Evolutionary conservation across 2,329 filamentous ascomycete species (phyloP).

Genomic region (Penicillium sp.): DNA sequence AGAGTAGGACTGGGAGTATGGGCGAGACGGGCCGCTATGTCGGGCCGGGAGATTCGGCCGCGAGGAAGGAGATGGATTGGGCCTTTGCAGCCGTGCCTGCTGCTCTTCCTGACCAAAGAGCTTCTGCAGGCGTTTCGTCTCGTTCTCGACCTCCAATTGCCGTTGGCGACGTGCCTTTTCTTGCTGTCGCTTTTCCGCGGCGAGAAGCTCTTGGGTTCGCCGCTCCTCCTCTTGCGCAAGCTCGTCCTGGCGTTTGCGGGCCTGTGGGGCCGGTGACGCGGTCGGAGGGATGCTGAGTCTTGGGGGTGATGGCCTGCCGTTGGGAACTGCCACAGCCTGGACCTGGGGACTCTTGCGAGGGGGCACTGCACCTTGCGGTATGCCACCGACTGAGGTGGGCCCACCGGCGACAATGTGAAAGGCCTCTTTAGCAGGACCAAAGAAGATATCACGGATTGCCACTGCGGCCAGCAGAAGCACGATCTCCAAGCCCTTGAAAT

Average conservation of each 20-base stretch:
- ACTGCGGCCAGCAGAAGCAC: conserved; percentile 63
- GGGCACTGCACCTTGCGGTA: conserved; percentile 3
- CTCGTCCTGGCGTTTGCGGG: conserved; percentile 38
- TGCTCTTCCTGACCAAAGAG: conserved; percentile 53
- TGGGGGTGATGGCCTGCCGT: conserved; percentile 7
- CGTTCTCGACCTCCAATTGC: conserved; percentile 63
- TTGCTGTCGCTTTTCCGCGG: conserved; percentile 42
- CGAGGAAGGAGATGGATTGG: conserved; percentile 9
- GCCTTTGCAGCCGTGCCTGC: conserved; percentile 25
- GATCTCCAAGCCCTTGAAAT: conserved; percentile 88
- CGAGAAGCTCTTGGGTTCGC: conserved; percentile 52
- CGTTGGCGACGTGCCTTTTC: conserved; percentile 49
- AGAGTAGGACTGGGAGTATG: conserved; percentile 20
- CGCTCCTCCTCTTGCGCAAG: conserved; percentile 48
- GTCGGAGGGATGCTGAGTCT: conserved; percentile 13
- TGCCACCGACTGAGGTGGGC: conserved; percentile 2
- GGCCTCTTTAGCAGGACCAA: conserved; percentile 64
- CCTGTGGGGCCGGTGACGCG: conserved; percentile 16
- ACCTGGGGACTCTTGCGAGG: conserved; percentile 37
- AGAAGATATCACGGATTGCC: conserved; percentile 62
- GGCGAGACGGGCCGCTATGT: conserved; percentile 15
- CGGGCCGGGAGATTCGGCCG: conserved; percentile 20
- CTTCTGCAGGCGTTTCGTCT: conserved; percentile 68
- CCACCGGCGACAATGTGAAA: conserved; percentile 63
- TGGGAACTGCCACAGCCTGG: conserved; percentile 17